phyloP scores from a whole-genome alignment of 352 stramenopile species.

The Pythium biforme region DNA sequence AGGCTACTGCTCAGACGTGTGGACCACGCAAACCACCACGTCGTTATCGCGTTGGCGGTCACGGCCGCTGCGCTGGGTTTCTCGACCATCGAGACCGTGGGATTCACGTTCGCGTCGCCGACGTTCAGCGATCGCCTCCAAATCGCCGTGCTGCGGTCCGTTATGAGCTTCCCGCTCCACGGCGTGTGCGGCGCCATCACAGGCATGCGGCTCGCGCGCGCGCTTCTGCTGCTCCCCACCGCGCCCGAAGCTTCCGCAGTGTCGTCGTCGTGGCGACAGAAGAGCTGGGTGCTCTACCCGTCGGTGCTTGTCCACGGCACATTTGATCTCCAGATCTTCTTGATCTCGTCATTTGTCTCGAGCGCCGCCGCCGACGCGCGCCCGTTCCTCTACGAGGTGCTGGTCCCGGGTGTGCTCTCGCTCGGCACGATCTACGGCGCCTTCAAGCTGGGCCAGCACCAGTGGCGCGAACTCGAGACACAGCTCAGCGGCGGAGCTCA shows the following conservation, averaged over 20 bases:
- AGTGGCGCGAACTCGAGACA: slow-evolving; percentile 16
- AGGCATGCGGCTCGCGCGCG: slow-evolving; percentile 53
- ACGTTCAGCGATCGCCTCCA: slow-evolving; percentile 36
- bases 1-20: slow-evolving; percentile 45
- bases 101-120: slow-evolving; percentile 38
- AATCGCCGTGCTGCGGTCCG: slow-evolving; percentile 39
- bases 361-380: slow-evolving; percentile 31
- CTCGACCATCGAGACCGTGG: slow-evolving; percentile 60
- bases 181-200: slow-evolving; percentile 64
- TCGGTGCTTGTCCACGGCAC: slow-evolving; percentile 55
- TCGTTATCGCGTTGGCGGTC: slow-evolving; percentile 60
- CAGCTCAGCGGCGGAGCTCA: neutral
- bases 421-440: slow-evolving; percentile 27
- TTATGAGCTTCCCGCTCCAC: slow-evolving; percentile 54
- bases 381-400: slow-evolving; percentile 36
- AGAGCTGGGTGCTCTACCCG: slow-evolving; percentile 37
- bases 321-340: slow-evolving; percentile 63
- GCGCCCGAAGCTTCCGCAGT: slow-evolving; percentile 7
- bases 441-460: slow-evolving; percentile 2
- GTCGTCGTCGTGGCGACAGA: slow-evolving; percentile 31
- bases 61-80: slow-evolving; percentile 55
- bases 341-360: slow-evolving; percentile 43
- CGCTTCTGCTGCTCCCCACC: slow-evolving; percentile 23
- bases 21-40: slow-evolving; percentile 45
- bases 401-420: slow-evolving; percentile 34